Conservation (phyloP, 2,329 filamentous ascomycete species). For the Verticillium albo-atrum region DNA sequence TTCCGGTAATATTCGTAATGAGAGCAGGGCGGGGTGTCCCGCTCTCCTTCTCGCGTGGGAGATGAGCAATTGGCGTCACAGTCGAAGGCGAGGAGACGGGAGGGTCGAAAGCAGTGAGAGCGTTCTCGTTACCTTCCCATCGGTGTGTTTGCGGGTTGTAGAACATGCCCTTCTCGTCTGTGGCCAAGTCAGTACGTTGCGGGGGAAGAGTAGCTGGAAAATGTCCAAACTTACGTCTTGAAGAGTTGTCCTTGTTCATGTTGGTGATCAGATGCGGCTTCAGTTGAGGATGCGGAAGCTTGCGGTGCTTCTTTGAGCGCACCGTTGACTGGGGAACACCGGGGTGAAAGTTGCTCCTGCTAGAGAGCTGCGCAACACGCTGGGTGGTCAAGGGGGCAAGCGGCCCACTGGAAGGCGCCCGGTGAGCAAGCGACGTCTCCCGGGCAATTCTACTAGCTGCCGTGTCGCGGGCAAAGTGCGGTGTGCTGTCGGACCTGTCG, state of each 20-base stretch:
- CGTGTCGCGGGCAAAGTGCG: conserved; percentile 62
- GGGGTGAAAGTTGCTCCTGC: conserved; percentile 41
- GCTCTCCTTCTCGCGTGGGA: conserved; percentile 51
- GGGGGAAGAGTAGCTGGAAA: not conserved
- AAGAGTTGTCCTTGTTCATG: conserved; percentile 66
- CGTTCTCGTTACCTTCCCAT: conserved; percentile 97
- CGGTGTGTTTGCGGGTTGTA: conserved; percentile 84
- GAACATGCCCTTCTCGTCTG: conserved; percentile 89
- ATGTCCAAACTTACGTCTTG: conserved; percentile 63
- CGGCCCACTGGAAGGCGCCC: conserved; percentile 48
- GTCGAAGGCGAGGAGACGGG: conserved; percentile 51
- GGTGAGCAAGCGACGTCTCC: conserved; percentile 57
- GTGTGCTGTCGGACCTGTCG: conserved; percentile 43
- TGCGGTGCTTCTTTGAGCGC: conserved; percentile 53
- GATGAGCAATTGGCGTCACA: conserved; percentile 36
- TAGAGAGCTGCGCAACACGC: conserved; percentile 48
- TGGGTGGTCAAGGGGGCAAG: conserved; percentile 52
- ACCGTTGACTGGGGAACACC: conserved; percentile 36
- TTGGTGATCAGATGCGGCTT: conserved; percentile 91
- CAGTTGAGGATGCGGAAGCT: conserved; percentile 53
- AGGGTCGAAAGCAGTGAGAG: conserved; percentile 71
- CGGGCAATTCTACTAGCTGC: conserved; percentile 61
- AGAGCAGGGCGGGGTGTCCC: conserved; percentile 67
- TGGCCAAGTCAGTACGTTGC: conserved; percentile 21
- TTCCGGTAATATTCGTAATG: conserved; percentile 83